A percentile compares a stretch with the other conserved stretches of the same genome.
phyloP scores from a whole-genome alignment of 257 asterid species.

The Linaria vulgaris region DNA sequence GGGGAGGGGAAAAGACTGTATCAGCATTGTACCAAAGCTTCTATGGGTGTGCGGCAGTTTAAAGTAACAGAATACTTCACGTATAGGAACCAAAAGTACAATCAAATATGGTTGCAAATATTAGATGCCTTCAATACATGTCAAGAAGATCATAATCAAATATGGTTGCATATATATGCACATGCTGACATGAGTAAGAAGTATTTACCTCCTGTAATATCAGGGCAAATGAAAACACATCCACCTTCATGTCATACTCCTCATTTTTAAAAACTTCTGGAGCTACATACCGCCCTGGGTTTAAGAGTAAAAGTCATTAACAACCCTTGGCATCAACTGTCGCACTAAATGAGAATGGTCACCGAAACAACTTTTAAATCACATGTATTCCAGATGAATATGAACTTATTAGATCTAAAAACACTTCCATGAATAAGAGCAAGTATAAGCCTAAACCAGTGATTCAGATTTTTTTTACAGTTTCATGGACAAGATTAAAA shows the following conservation, averaged over 20 bases:
- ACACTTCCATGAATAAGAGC: conserved; percentile 8
- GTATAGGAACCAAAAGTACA: neutral
- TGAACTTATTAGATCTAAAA: conserved; percentile 17
- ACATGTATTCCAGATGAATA: conserved; percentile 11
- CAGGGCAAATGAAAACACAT: conserved; percentile 85
- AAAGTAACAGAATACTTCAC: neutral
- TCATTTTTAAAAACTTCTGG: conserved; percentile 85
- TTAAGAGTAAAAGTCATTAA: conserved; percentile 15
- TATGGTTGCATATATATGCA: conserved; percentile 1
- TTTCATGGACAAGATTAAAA: neutral
- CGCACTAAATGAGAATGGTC: conserved; percentile 17
- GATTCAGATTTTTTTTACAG: conserved; percentile 1
- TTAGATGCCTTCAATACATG: conserved; percentile 6
- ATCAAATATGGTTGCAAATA: neutral
- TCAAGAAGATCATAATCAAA: conserved; percentile 7
- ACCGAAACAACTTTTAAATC: neutral
- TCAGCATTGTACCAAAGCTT: neutral
- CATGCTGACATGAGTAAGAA: neutral
- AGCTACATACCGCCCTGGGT: conserved; percentile 77
- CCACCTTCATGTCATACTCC: conserved; percentile 83
- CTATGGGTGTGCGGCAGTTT: neutral
- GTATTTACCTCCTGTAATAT: conserved; percentile 76
- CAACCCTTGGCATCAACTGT: conserved; percentile 14
- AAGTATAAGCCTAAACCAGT: conserved; percentile 7
- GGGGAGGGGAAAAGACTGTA: conserved; percentile 1